Evolutionary conservation across 257 asterid genomes (phyloP), one percentile per base, ranked within the genome.

Genomic region (Scutellaria barbata): DNA sequence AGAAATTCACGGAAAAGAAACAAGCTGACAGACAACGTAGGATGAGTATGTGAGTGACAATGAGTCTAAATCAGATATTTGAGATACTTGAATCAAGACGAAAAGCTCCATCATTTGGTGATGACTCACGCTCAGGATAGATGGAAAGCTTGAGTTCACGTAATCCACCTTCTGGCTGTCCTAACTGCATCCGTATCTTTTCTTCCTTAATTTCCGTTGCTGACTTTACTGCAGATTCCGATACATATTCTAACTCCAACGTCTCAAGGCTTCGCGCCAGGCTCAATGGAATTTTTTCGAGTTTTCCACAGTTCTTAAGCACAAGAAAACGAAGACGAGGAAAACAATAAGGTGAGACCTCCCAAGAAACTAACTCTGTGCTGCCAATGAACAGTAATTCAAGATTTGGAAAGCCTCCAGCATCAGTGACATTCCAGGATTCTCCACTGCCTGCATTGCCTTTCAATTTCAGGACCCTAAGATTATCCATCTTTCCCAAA

Each of bases 381-480:
- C 17, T 25, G 1, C 18, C 71, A 65, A 85, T 74, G 55, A 72
- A 57, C 75, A 85, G 66, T 75, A 79, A 57, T 4, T 54, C 63
- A n/a, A 86, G 91, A n/a, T n/a, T n/a, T 1, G 11, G 1, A 60
- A 82, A 73, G 30, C n/a, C 56, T 5, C 0, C n/a, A 4, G 63
- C 56, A 0, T 30, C 35, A 30, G 35, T 30, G 35, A 30, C 3
- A 5, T 65, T 2, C 90, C 85, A 85, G 5, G 2, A 0, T 0
- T 8, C 2, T 8, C 88, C 90, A 1, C 3, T 5, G 37, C 79
- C 79, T 13, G 88, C 81, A 42, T 70, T 69, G 41, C 75, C 57
- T 69, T 81, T 83, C 70, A 85, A 35, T 64, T 79, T 85, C 16
- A 85, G 82, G 13, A 77, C 82, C 80, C 75, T 56, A 0, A 83